These are phyloP conservation scores for Moniliella sp. DNA, from an alignment of 1,284 basidiomycete species.

Conservation along the genomic window DNA sequence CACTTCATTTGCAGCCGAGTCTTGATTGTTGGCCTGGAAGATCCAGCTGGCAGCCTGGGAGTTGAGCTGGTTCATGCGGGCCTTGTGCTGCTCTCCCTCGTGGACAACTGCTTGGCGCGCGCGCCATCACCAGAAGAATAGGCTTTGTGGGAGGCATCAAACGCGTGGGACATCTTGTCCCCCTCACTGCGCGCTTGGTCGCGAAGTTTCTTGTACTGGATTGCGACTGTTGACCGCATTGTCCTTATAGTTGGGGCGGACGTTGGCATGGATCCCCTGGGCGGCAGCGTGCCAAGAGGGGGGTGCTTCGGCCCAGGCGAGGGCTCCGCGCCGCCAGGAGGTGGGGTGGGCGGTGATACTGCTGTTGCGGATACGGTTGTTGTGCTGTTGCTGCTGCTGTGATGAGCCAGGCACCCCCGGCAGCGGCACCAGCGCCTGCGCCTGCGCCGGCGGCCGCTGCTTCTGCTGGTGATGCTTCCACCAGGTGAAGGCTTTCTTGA, in stretches of 20 bases:
- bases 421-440: no score
- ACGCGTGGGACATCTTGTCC: constrained; percentile 25
- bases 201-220: constrained; percentile 21
- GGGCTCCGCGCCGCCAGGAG: constrained; percentile 1
- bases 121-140: constrained; percentile 53
- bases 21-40: constrained; percentile 36
- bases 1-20: constrained; percentile 4
- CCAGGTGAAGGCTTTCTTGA: constrained; percentile 19
- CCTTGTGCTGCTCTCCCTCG: constrained; percentile 60
- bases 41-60: constrained; percentile 72
- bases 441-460: no score
- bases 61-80: constrained; percentile 59
- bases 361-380: constrained; percentile 3
- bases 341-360: constrained; percentile 1
- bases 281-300: constrained; percentile 2
- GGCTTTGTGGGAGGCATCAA: constrained; percentile 36
- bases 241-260: constrained; percentile 7
- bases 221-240: constrained; percentile 24
- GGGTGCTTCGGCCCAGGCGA: constrained; percentile 3
- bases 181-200: constrained; percentile 24
- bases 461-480: constrained; percentile 13
- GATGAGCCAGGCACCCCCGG: no score
- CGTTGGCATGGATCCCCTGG: constrained; percentile 6
- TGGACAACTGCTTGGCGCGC: constrained; percentile 58
- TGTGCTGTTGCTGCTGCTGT: no score